A percentile compares a stretch with the other conserved stretches of the same genome.
Conservation (phyloP, 352 stramenopile genomes). For the Phytophthora podocarpi region DNA sequence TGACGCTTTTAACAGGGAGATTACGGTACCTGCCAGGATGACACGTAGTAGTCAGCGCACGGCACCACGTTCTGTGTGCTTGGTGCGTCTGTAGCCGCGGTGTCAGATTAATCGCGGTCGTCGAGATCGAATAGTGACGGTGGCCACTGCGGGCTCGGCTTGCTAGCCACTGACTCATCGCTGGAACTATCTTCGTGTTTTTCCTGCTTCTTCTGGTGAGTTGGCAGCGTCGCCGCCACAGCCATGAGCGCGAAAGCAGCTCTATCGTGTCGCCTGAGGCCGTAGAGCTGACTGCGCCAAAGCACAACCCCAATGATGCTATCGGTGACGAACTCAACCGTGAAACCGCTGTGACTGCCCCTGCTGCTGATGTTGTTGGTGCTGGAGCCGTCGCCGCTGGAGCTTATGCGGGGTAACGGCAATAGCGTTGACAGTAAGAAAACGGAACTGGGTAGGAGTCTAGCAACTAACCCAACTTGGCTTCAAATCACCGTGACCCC, state of each 20-base stretch:
- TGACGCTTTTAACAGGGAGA: too few relatives aligned
- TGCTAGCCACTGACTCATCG: conserved; percentile 40
- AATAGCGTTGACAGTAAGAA: conserved; percentile 36
- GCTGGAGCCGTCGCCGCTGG: background rate
- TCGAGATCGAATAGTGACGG: conserved; percentile 17
- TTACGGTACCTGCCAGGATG: conserved; percentile 34
- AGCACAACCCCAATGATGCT: conserved; percentile 18
- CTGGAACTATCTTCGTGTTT: conserved; percentile 36
- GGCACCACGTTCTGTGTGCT: conserved; percentile 45
- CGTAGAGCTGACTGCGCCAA: conserved; percentile 27
- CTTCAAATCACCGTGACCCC: conserved; percentile 40
- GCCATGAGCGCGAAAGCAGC: conserved; percentile 24
- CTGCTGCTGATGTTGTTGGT: background rate
- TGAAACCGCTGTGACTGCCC: background rate
- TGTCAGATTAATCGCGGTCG: conserved; percentile 19
- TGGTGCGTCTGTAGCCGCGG: conserved; percentile 27
- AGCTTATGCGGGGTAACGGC: conserved; percentile 24
- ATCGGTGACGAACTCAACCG: conserved; percentile 27
- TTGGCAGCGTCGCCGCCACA: conserved; percentile 38
- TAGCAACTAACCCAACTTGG: conserved; percentile 43
- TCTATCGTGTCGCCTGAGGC: conserved; percentile 28
- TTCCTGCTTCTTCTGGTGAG: conserved; percentile 38
- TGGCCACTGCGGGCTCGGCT: conserved; percentile 9
- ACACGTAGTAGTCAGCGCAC: conserved; percentile 39
- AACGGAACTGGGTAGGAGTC: conserved; percentile 23